Base-by-base conservation (phyloP, 345 rosid species). In the Pugionium cornutum region DNA sequence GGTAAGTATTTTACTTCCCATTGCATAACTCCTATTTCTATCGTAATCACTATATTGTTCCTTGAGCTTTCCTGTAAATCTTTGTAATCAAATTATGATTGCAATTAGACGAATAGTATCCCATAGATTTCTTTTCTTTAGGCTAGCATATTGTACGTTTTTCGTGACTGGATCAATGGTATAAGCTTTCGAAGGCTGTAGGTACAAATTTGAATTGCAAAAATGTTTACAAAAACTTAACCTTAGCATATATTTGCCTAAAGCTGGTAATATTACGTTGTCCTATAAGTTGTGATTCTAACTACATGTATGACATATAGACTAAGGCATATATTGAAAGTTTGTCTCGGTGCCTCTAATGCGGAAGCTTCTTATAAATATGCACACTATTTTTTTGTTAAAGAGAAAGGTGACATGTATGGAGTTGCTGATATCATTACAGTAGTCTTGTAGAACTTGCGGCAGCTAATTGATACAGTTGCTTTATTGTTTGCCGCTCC, bases 1-100 rank as follows among this genome's bases (percentile, higher is more conserved):
- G 89, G 99, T 95, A 87, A 60, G 85, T 60, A 44, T 66, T 68
- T 64, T 53, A 28, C 54, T 44, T 62, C 11, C 51, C 10, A 7
- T 6, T 9, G 45, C 50, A 18, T 18, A 53, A 3, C 53, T 63
- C 42, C 10, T 40, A 9, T 27, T 40, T 6, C 35, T 56, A 2
- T 25, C 52, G 41, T 52, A 30, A 4, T 52, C 52, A 52, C 37
- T 3, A 10, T 59, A 3, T 32, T 18, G 18, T 18, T 18, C 18
- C 18, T 18, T 18, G 18, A 18, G 18, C 18, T 18, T 18, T 18
- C 18, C 18, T 18, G 18, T 18, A 18, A 18, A 18, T 18, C 18
- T 18, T 18, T 18, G 18, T 18, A 18, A 18, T 18, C 18, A 18
- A 18, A 18, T 18, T 18, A 18, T 18, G 18, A 7, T 37, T 59